phyloP scores from a whole-genome alignment of 345 rosid genomes.

The Gossypium longicalyx region DNA sequence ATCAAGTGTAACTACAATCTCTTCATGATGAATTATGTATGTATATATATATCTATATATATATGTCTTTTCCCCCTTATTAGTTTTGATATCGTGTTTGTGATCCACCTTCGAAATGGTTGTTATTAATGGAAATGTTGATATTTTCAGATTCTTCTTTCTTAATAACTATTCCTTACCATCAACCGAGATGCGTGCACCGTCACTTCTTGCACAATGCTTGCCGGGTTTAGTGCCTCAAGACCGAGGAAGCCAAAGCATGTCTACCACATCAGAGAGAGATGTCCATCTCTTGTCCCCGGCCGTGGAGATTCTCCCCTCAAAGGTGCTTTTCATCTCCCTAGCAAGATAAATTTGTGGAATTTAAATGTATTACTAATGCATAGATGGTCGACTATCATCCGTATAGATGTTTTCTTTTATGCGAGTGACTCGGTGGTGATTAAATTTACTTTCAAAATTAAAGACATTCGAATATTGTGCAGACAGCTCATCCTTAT shows the following conservation, averaged over 20 bases:
- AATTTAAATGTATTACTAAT: neutral
- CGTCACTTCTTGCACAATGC: slow-evolving; percentile 88
- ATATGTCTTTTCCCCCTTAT: neutral
- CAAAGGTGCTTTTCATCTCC: slow-evolving; percentile 48
- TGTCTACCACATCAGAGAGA: slow-evolving; percentile 61
- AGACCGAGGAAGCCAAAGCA: slow-evolving; percentile 55
- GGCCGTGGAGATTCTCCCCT: slow-evolving; percentile 94
- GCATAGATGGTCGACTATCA: neutral
- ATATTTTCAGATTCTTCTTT: slow-evolving; percentile 21
- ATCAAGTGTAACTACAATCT: no score
- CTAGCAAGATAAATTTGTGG: neutral
- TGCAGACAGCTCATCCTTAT: slow-evolving; percentile 62
- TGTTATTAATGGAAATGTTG: slow-evolving; percentile 16
- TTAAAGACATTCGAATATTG: slow-evolving; percentile 9
- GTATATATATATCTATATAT: neutral
- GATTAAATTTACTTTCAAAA: neutral
- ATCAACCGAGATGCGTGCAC: slow-evolving; percentile 65
- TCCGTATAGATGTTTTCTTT: neutral
- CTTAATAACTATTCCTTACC: slow-evolving; percentile 4
- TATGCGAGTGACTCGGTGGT: neutral
- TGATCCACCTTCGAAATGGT: neutral
- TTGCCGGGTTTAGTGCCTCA: slow-evolving; percentile 76
- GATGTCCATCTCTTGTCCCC: slow-evolving; percentile 63
- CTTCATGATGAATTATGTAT: no score
- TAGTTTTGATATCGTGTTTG: neutral